Evolutionary conservation across 2,329 filamentous ascomycete species (phyloP).

Genomic region (Trichoderma hamatum): DNA sequence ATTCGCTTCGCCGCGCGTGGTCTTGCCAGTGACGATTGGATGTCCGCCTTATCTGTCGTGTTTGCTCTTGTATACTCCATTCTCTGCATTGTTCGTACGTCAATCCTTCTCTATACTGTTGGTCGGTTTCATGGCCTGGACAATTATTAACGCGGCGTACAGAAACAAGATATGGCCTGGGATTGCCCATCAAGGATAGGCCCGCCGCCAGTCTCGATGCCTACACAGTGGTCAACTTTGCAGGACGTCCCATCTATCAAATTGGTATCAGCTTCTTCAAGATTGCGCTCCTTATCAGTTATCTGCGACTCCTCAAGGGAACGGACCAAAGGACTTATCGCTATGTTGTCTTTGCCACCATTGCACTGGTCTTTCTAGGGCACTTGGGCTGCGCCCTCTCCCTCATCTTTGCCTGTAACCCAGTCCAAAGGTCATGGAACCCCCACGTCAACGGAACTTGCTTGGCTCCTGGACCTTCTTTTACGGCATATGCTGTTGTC

Average conservation of each 20-base stretch:
- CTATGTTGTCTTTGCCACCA: conserved; percentile 48
- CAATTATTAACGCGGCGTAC: conserved; percentile 6
- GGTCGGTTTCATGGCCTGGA: background rate
- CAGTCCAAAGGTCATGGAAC: conserved; percentile 52
- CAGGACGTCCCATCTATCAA: conserved; percentile 58
- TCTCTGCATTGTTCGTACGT: conserved; percentile 54
- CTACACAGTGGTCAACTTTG: conserved; percentile 56
- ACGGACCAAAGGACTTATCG: conserved; percentile 52
- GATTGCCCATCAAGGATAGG: conserved; percentile 48
- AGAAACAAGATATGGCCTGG: conserved; percentile 59
- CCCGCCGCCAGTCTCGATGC: conserved; percentile 48
- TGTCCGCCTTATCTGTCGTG: conserved; percentile 44
- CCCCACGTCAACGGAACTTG: conserved; percentile 46
- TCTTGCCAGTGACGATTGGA: conserved; percentile 53
- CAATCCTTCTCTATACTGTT: background rate
- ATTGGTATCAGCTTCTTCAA: conserved; percentile 61
- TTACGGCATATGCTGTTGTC: conserved; percentile 55
- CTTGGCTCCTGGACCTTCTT: conserved; percentile 50
- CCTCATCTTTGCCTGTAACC: conserved; percentile 54
- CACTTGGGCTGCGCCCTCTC: conserved; percentile 54
- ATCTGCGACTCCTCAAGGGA: conserved; percentile 53
- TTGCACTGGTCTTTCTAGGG: conserved; percentile 47
- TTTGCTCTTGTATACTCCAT: conserved; percentile 54
- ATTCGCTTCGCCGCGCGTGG: conserved; percentile 48
- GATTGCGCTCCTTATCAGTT: conserved; percentile 56